phyloP scores from a whole-genome alignment of 306 rosid genomes.

The Glycine latifolia region DNA sequence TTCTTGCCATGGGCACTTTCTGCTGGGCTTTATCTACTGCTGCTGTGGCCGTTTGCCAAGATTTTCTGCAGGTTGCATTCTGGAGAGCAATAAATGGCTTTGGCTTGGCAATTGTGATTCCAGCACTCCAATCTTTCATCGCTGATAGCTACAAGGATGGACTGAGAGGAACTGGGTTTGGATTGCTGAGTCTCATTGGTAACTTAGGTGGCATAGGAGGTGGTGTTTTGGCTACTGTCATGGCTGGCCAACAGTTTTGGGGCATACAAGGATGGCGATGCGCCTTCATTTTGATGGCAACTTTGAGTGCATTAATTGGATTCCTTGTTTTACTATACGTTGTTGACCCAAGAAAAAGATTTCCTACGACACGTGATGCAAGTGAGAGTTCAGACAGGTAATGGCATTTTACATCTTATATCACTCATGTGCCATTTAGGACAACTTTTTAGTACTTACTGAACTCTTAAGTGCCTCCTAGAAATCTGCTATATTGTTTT shows the following conservation, averaged over 20 bases:
- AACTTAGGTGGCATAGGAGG: slow-evolving; percentile 91
- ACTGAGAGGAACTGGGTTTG: slow-evolving; percentile 87
- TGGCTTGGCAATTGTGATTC: slow-evolving; percentile 96
- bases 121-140: slow-evolving; percentile 94
- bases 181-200: slow-evolving; percentile 80
- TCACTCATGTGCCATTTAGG: background rate
- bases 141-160: slow-evolving; percentile 92
- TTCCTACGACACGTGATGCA: slow-evolving; percentile 33
- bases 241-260: slow-evolving; percentile 87
- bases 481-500: slow-evolving; percentile 36
- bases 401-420: slow-evolving; percentile 11
- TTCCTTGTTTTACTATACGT: slow-evolving; percentile 77
- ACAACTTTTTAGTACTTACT: background rate
- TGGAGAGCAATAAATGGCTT: slow-evolving; percentile 96
- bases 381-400: slow-evolving; percentile 64
- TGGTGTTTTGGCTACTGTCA: slow-evolving; percentile 91
- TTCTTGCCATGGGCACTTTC: slow-evolving; percentile 88
- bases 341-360: slow-evolving; percentile 71
- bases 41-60: slow-evolving; percentile 75
- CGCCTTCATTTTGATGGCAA: slow-evolving; percentile 84
- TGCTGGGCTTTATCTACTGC: slow-evolving; percentile 99
- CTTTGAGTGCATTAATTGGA: slow-evolving; percentile 82
- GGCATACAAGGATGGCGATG: slow-evolving; percentile 88
- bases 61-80: slow-evolving; percentile 76
- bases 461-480: slow-evolving; percentile 15